Base-by-base conservation (phyloP, 441 rosid species). In the Jatropha podagrica region DNA sequence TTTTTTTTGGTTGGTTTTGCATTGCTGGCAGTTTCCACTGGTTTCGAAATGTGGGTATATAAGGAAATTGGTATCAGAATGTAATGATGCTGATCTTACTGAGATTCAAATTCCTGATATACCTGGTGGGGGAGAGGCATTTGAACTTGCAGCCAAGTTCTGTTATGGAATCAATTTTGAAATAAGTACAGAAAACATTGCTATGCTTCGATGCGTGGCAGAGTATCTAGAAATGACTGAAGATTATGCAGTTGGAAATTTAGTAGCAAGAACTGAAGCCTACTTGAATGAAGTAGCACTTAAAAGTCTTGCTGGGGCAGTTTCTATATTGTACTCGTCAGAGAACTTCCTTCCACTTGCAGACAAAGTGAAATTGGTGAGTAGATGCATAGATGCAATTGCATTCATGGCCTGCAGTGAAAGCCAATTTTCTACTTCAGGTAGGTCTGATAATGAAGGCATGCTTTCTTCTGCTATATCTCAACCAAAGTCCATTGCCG, bases 321-420 rank as follows among this genome's bases (percentile, higher is more conserved):
- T 92, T 37, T 86, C 91, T 64, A 84, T 80, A 17, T 73, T 92
- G 89, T 82, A 85, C 83, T 68, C 61, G 51, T 74, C 96, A 13
- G 92, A 89, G 77, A 77, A 84, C 26, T 89, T 90, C 65, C 87
- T 93, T 67, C 97, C 90, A 85, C 81, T 88, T 84, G 90, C 89
- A 0, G 92, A 84, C 69, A 93, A 62, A 91, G 96, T 86, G 82
- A 92, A 85, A 88, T 85, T 83, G 93, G 92, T 75, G 85, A 93
- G 97, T 95, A 92, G 61, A 88, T 95, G 98, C 88, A 82, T 97
- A 84, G 94, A 96, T 90, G 89, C 80, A 90, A 95, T 74, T 83
- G 95, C 82, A 79, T 85, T 83, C 67, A 76, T 88, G 77, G 89
- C 88, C 80, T 89, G 92, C 84, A 93, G 90, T 48, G 97, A 93